phyloP scores from a whole-genome alignment of 2,329 filamentous ascomycete species.

The Neonectria hederae region DNA sequence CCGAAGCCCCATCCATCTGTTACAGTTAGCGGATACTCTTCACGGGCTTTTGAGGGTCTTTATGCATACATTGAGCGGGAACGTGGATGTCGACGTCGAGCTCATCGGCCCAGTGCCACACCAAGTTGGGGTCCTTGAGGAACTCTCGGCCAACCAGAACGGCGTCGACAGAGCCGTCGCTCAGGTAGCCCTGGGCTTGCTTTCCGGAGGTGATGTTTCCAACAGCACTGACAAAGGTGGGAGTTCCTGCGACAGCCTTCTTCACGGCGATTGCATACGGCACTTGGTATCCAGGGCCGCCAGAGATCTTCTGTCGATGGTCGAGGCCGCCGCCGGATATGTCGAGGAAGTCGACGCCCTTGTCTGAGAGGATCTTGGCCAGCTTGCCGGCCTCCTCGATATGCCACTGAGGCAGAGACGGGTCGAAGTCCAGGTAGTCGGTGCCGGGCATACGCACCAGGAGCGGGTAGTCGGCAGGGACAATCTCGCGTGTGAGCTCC shows the following conservation, averaged over 20 bases:
- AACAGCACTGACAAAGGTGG: constrained; percentile 52
- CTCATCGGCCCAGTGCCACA: constrained; percentile 63
- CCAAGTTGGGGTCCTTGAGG: constrained; percentile 64
- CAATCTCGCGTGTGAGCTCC: constrained; percentile 24
- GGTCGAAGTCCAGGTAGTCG: constrained; percentile 74
- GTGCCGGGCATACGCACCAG: constrained; percentile 75
- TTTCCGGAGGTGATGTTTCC: constrained; percentile 55
- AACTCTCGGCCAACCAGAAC: constrained; percentile 60
- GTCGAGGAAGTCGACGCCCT: constrained; percentile 78
- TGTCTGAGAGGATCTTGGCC: constrained; percentile 67
- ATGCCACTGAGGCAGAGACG: constrained; percentile 66
- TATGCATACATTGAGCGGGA: constrained; percentile 47
- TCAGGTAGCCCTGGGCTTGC: constrained; percentile 57
- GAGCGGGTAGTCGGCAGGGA: constrained; percentile 58
- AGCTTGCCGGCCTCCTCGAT: constrained; percentile 71
- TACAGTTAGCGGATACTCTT: constrained; percentile 2
- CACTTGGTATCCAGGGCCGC: constrained; percentile 73
- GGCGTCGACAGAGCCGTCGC: constrained; percentile 56
- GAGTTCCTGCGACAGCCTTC: constrained; percentile 69
- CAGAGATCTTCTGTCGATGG: constrained; percentile 64
- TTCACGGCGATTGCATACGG: constrained; percentile 73
- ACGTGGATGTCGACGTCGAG: constrained; percentile 56
- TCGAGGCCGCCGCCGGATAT: constrained; percentile 74
- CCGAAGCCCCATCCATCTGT: constrained; percentile 41
- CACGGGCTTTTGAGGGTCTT: accelerated